Base-by-base conservation (phyloP, 768 basidiomycete species). In the Strobilomyces dryophilus region DNA sequence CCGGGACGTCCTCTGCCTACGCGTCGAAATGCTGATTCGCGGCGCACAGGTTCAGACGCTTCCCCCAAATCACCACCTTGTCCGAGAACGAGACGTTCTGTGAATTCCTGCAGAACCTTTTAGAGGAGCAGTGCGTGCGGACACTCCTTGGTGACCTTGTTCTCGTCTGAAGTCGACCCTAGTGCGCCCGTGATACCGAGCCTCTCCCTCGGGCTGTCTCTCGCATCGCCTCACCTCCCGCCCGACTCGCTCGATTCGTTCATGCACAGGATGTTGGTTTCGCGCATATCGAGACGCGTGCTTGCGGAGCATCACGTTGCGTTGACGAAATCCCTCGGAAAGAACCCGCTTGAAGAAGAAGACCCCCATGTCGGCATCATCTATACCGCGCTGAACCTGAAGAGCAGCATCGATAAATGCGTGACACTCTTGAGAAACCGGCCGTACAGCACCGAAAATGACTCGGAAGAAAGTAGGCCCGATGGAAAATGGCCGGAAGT, bases 211-310 rank as follows among this genome's bases (percentile, higher is more conserved):
- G 91, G 92, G 6, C 74, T 94, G 31, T 91, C 92, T 21, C 76
- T 93, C n/a, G 83, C 90, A 0, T 92, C 92, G 15, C 85, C 83
- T 1, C 82, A 85, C 65, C 79, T 95, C 8, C 75, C 81, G 0
- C 85, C 92, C 0, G 90, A 92, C 53, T 77, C 80, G 37, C 76
- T 95, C 12, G 92, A 94, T 66, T 78, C 88, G 3, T 92, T 93
- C 68, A 91, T 93, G 87, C 81, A 84, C 21, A 83, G 92, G 21
- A 95, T 95, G 92, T 79, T 95, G 10, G 80, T 92, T 45, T 94
- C 92, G 2, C 80, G 92, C 49, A 93, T 94, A 66, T 93, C 92
- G 12, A 80, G 92, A 20, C 83, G 92, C 31, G 93, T 95, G 31
- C 78, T 95, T 21, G 89, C 84, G 5, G 90, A 94, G 65, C 92